Evolutionary conservation across 768 basidiomycete species (phyloP).

Genomic region (Pisolithus tinctorius): DNA sequence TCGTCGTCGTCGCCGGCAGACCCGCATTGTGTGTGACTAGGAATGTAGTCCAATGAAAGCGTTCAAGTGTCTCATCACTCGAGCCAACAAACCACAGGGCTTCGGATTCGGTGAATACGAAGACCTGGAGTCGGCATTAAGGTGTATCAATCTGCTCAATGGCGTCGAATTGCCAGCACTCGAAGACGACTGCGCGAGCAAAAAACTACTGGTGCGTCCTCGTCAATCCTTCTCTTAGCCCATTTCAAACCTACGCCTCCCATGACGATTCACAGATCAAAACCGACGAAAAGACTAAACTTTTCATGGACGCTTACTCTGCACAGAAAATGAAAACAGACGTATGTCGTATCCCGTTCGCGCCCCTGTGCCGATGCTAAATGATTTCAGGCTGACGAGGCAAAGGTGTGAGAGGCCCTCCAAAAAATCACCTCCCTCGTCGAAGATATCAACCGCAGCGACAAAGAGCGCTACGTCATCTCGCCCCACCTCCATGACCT

Average conservation of each 20-base stretch:
- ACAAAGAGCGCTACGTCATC: constrained; percentile 84
- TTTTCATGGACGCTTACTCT: constrained; percentile 84
- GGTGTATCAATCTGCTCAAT: constrained; percentile 63
- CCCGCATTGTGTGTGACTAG: no score
- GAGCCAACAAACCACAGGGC: constrained; percentile 89
- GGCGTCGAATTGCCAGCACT: constrained; percentile 56
- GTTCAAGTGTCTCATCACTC: constrained; percentile 92
- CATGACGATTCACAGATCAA: constrained; percentile 56
- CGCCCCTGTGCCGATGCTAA: neutral
- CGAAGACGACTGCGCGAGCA: constrained; percentile 53
- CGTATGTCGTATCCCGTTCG: constrained; percentile 39
- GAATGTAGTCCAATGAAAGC: constrained; percentile 86
- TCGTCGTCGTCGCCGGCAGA: no score
- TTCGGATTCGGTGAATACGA: constrained; percentile 97
- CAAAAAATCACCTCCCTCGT: constrained; percentile 59
- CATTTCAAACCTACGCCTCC: constrained; percentile 35
- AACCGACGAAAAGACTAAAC: constrained; percentile 91
- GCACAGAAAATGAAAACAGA: constrained; percentile 74
- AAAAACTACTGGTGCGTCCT: constrained; percentile 64
- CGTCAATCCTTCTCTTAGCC: neutral
- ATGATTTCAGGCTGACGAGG: constrained; percentile 58
- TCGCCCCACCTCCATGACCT: constrained; percentile 96
- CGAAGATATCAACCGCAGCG: constrained; percentile 61
- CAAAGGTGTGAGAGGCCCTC: constrained; percentile 54
- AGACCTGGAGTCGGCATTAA: constrained; percentile 84